A percentile compares a stretch with the other conserved stretches of the same genome.
These are phyloP conservation scores for Camellia oleifera DNA, from an alignment of 179 eudicot genomes.

Conservation along the genomic window DNA sequence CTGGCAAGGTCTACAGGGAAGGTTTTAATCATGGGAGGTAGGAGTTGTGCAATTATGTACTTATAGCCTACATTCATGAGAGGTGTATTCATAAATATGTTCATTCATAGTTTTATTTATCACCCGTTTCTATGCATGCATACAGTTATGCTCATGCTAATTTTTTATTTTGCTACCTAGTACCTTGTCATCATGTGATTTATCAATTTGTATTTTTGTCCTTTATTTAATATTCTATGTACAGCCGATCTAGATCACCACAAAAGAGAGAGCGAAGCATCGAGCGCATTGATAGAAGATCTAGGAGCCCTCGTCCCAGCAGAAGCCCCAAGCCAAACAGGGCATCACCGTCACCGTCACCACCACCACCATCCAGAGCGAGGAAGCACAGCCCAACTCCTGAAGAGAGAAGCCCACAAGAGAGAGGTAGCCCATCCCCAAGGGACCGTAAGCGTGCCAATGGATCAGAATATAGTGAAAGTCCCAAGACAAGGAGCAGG, in stretches of 20 bases:
- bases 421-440: conserved; percentile 61
- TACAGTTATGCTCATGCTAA: neutral
- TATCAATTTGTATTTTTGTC: neutral
- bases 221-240: conserved; percentile 8
- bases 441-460: conserved; percentile 32
- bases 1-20: no score
- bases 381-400: conserved; percentile 74
- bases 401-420: conserved; percentile 54
- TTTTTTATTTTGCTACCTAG: neutral
- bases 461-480: conserved; percentile 42
- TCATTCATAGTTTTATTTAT: no score
- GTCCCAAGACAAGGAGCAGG: conserved; percentile 50
- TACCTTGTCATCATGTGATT: neutral
- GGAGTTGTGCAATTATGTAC: no score
- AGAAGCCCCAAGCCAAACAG: conserved; percentile 49
- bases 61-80: no score
- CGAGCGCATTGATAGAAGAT: conserved; percentile 50
- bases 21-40: no score
- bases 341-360: conserved; percentile 44
- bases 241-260: conserved; percentile 90
- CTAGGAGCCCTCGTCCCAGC: conserved; percentile 59
- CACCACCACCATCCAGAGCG: conserved; percentile 45
- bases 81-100: no score
- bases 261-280: conserved; percentile 50
- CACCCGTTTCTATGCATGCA: neutral